Evolutionary conservation across 345 rosid genomes (phyloP), one percentile per base, ranked within the genome.

Genomic region (Lumnitzera racemosa): DNA sequence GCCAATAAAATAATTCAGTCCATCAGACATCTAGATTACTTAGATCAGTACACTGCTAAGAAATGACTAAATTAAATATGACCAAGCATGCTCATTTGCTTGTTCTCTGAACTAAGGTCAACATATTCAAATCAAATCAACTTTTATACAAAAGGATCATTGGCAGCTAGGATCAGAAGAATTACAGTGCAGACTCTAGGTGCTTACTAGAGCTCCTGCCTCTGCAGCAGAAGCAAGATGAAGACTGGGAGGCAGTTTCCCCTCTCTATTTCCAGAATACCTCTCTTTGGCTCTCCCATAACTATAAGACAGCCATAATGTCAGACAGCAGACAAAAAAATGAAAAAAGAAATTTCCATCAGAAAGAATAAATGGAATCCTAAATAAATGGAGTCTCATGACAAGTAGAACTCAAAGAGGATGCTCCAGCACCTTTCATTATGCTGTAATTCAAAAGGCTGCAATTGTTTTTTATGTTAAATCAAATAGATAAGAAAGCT

Each of bases 141-240:
- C 11, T 36, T 36, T 36, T 36, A 61, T 1, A 52, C 2, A 43
- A n/a, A 41, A 17, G 13, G 23, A 15, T n/a, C 20, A 6, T 13
- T 29, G 49, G 55, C 47, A 25, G 48, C 46, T 7, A 29, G 13
- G 23, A 60, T 49, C 20, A 58, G 5, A 27, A 58, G 46, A 46
- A 48, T 58, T n/a, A 58, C 50, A 46, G 15, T 25, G 16, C 16
- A 16, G 49, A 24, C 14, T 3, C 12, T 65, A 51, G 55, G 58
- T 49, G 70, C 88, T 78, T 51, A 92, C 98, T 89, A 92, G 73
- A 71, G 76, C 90, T 65, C 98, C 96, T 48, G 97, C 96, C 81
- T 92, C 97, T 54, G 98, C 97, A 62, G 98, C 95, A 67, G 96
- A 84, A 73, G 86, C 88, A 60, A 92, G 91, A 76, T 92, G 97